Evolutionary conservation across 225 moss, liverwort and hornwort genomes (phyloP), one percentile per base, ranked within the genome.

Genomic region (Thuidium tamariscinum): DNA sequence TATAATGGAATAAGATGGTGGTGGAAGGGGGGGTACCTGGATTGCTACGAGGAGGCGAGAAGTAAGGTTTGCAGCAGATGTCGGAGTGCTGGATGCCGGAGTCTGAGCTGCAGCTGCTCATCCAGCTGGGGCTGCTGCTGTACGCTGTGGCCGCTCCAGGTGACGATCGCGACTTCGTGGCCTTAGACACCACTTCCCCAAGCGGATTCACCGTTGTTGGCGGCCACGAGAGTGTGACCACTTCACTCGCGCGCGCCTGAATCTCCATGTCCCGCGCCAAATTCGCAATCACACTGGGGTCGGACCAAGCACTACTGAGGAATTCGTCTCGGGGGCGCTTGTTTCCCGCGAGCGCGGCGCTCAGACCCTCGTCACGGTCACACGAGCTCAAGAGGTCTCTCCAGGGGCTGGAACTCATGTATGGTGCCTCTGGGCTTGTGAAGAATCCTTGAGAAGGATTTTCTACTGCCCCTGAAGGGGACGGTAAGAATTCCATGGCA

Each of bases 121-220:
- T 44, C 86, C 89, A 90, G 84, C 93, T 90, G 55, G 93, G 88
- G 69, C 93, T 93, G 85, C 88, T 89, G 84, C 77, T 89, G 73
- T 87, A 90, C 30, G 85, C 91, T 27, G 77, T 32, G 4, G 41
- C 74, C 17, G 78, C 90, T 13, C 88, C 81, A 0, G 89, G 91
- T 17, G 86, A 88, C 57, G 67, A 90, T 25, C 92, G 74, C 39
- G 77, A 61, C 88, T 93, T 91, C 65, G 87, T 86, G 63, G 87
- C 90, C 64, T n/a, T 86, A 64, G 87, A 88, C 56, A 90, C 88
- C 37, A 92, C 86, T 79, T 92, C 92, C 11, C 91, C 93, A 3
- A 92, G 88, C n/a, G 93, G 89, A 69, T 60, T 87, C 36, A 44
- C 42, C 37, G 77, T 48, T 59, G 60, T 12, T 26, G 82, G 77